phyloP scores from a whole-genome alignment of 768 basidiomycete species.

The Solioccasus polychromus region DNA sequence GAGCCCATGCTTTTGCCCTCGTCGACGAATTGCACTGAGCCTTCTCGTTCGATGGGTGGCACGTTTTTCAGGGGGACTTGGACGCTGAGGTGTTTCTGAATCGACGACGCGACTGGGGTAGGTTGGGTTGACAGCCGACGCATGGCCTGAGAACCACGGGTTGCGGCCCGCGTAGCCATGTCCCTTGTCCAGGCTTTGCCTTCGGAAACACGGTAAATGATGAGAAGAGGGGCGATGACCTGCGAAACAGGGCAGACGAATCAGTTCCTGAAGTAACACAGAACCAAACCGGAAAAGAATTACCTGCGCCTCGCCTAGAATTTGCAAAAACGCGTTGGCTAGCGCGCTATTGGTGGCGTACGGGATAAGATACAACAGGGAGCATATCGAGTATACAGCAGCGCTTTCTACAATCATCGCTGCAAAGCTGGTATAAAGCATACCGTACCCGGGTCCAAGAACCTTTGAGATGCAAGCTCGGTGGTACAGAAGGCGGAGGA shows the following conservation, averaged over 20 bases:
- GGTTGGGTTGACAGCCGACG: slow-evolving; percentile 11
- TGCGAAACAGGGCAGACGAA: slow-evolving; percentile 12
- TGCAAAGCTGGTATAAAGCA: slow-evolving; percentile 32
- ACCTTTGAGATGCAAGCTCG: slow-evolving; percentile 22
- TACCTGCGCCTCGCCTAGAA: slow-evolving; percentile 31
- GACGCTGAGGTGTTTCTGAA: slow-evolving; percentile 5
- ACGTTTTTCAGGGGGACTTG: slow-evolving; percentile 15
- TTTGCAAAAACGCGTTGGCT: slow-evolving; percentile 29
- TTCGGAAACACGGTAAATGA: slow-evolving; percentile 46
- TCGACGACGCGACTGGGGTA: not conserved
- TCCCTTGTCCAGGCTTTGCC: slow-evolving; percentile 41
- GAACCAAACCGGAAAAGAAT: not conserved
- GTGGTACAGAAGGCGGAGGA: slow-evolving; percentile 31
- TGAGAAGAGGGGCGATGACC: slow-evolving; percentile 47
- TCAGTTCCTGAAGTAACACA: not conserved
- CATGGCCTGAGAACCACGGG: slow-evolving; percentile 4
- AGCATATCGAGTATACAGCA: slow-evolving; percentile 31
- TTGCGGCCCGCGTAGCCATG: slow-evolving; percentile 8
- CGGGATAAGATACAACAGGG: slow-evolving; percentile 32
- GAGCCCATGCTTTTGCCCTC: slow-evolving; percentile 8
- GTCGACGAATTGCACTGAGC: slow-evolving; percentile 4
- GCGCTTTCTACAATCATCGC: slow-evolving; percentile 35
- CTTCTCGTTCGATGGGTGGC: slow-evolving; percentile 2
- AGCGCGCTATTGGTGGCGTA: slow-evolving; percentile 23
- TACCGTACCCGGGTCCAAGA: slow-evolving; percentile 27